phyloP scores from a whole-genome alignment of 495 filamentous ascomycete species.

The Hyphodiscus hymeniophilus region DNA sequence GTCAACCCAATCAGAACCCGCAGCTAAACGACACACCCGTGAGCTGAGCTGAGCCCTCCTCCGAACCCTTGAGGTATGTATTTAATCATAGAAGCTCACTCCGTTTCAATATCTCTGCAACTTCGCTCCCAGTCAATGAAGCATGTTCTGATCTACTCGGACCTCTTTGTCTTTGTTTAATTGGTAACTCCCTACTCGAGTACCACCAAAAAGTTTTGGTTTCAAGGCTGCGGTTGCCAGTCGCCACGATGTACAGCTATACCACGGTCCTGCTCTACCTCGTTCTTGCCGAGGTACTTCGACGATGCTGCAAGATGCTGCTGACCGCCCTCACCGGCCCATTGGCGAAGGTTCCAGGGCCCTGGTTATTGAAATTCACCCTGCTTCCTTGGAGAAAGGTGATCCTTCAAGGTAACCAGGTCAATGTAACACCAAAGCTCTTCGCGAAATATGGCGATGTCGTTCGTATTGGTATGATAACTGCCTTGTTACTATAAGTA shows the following conservation, averaged over 20 bases:
- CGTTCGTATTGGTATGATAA: conserved; percentile 12
- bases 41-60: no score
- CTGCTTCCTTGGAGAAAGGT: conserved; percentile 6
- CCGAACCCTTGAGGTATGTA: no score
- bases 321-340: conserved; percentile 9
- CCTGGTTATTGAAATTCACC: conserved; percentile 8
- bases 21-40: no score
- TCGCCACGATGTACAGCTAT: conserved; percentile 4
- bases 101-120: no score
- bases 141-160: no score
- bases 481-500: not conserved
- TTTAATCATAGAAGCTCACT: no score
- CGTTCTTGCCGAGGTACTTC: conserved; percentile 1
- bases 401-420: conserved; percentile 7
- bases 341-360: conserved; percentile 14
- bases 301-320: conserved; percentile 4
- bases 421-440: conserved; percentile 4
- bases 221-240: no score
- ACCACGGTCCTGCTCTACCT: not conserved
- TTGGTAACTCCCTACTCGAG: no score
- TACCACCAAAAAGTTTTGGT: no score
- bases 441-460: conserved; percentile 16
- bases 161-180: no score
- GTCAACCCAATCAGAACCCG: no score
- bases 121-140: no score